These are phyloP conservation scores for Aristolochia californica DNA, from an alignment of 164 flowering plant genomes.

Conservation along the genomic window DNA sequence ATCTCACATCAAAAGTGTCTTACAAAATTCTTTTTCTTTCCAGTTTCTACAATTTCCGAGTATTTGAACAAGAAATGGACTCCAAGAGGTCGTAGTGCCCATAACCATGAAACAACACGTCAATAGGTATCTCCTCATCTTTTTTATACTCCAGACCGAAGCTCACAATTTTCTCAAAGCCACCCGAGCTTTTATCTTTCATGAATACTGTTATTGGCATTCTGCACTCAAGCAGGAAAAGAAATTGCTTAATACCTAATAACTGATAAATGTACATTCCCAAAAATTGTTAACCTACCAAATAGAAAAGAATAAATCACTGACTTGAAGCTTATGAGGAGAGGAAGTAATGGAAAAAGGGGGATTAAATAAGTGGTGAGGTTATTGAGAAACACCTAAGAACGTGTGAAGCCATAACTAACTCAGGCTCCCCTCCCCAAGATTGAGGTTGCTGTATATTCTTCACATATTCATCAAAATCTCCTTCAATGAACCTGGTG, in stretches of 20 bases:
- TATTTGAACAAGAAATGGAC: conserved; percentile 9
- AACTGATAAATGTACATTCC: background rate
- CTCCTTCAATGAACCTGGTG: conserved; percentile 70
- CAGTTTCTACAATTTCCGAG: background rate
- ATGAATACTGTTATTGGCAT: conserved; percentile 57
- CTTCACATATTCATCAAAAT: conserved; percentile 62
- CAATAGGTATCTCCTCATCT: conserved; percentile 36
- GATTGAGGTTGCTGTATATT: conserved; percentile 51
- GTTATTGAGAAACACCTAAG: conserved; percentile 37
- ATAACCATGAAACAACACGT: conserved; percentile 77
- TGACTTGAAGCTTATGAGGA: too few relatives aligned
- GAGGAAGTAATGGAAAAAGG: too few relatives aligned
- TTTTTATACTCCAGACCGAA: conserved; percentile 61
- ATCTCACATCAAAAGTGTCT: too few relatives aligned
- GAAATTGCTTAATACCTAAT: background rate
- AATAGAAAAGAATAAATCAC: too few relatives aligned
- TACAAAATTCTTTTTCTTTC: too few relatives aligned
- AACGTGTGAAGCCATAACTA: conserved; percentile 78
- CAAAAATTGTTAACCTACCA: background rate
- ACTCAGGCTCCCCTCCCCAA: conserved; percentile 91
- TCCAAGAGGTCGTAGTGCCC: conserved; percentile 82
- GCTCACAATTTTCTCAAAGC: conserved; percentile 45
- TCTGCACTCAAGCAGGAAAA: conserved; percentile 23
- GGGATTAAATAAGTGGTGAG: too few relatives aligned
- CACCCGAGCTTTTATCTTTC: conserved; percentile 39